Base-by-base conservation (phyloP, 2,329 filamentous ascomycete genomes). In the Epichloe scottii region DNA sequence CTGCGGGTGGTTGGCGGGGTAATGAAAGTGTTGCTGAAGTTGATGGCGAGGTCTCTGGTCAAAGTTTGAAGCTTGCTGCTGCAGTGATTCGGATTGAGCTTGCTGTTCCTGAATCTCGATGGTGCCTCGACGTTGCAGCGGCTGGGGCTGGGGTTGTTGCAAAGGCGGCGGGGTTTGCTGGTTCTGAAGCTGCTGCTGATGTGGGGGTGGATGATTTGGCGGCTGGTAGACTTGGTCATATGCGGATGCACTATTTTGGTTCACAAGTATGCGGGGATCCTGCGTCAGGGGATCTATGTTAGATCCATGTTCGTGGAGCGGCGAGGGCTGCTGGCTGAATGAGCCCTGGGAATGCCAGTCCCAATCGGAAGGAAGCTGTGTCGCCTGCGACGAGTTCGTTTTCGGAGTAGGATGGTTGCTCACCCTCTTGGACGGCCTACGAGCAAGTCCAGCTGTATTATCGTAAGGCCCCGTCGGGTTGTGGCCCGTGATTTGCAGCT, bases 341-440 rank as follows among this genome's bases (percentile, higher is more conserved):
- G 54, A 48, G 49, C 49, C 52, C 54, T 51, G 54, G 52, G 55
- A 53, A 33, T 58, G 56, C 53, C 57, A 62, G 38, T 60, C 55
- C 33, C 53, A 55, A 34, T 55, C 52, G 21, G 55, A 39, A n/a
- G 53, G 38, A 47, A 52, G 47, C 51, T 48, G 51, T 14, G 39
- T 51, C 21, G 46, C 23, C 46, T 60, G 53, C 53, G 68, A 63
- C 55, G 66, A 58, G 55, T 63, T 68, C 37, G 72, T 73, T 60
- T 70, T 70, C 56, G 74, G 57, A 58, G 65, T 60, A 57, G 71
- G 68, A 51, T 64, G 64, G 55, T 74, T 71, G 71, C 75, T 76
- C 62, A 75, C 67, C 60, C 78, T 72, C 68, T 79, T 81, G 43
- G 80, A 83, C 34, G 74, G 71, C 57, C 76, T 71, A 56, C 78